A percentile compares a stretch with the other conserved stretches of the same genome.
phyloP scores from a whole-genome alignment of 2,329 filamentous ascomycete species.

The Cladophialophora yegresii region DNA sequence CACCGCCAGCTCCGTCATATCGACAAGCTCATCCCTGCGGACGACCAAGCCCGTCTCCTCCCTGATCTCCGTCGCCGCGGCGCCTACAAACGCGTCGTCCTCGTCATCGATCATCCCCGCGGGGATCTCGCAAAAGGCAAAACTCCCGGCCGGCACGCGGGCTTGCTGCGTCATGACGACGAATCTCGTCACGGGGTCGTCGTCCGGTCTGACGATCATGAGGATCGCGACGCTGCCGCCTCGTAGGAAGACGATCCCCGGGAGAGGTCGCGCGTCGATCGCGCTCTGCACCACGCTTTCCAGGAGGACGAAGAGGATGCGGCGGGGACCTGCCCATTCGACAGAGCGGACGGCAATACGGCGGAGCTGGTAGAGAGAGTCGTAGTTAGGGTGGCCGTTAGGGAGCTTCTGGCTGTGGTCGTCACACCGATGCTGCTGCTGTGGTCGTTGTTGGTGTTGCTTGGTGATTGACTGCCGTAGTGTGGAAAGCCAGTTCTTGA shows the following conservation, averaged over 20 bases:
- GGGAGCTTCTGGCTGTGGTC: not conserved
- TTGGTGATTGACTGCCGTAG: not conserved
- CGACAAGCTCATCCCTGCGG: not conserved
- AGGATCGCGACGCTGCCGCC: constrained; percentile 61
- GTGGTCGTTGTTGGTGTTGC: too few species aligned
- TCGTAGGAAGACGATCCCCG: constrained; percentile 59
- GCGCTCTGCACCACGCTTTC: constrained; percentile 32
- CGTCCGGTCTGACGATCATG: constrained; percentile 55
- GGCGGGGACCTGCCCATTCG: not conserved
- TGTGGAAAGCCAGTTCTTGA: not conserved
- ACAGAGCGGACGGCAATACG: not conserved
- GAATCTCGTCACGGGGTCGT: constrained; percentile 40
- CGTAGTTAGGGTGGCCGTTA: not conserved
- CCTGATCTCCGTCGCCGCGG: constrained; percentile 57
- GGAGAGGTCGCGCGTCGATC: constrained; percentile 51
- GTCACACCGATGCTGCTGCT: not conserved
- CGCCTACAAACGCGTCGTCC: constrained; percentile 54
- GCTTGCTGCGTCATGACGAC: not conserved
- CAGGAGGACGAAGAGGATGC: not conserved
- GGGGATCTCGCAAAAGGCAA: constrained; percentile 59
- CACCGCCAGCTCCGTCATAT: not conserved
- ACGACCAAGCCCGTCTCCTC: not conserved
- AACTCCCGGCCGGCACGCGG: constrained; percentile 56
- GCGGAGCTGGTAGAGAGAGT: not conserved
- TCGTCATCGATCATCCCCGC: constrained; percentile 62